Evolutionary conservation across 768 basidiomycete genomes (phyloP).

Genomic region (Phaffia tasmanica): DNA sequence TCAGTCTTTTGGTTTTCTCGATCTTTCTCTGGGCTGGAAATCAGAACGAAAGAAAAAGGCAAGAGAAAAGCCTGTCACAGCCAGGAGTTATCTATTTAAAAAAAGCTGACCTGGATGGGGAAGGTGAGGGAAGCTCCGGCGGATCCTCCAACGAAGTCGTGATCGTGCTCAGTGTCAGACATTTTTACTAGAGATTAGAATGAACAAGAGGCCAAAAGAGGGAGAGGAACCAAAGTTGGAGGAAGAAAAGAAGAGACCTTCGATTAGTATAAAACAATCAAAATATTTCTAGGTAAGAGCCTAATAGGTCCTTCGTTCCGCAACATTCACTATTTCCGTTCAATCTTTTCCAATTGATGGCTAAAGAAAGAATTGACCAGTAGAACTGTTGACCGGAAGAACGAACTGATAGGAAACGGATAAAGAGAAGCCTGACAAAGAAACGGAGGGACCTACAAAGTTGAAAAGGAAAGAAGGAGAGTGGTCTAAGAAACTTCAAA

Average conservation of each 20-base stretch:
- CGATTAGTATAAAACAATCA: no score
- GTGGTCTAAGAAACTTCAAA: no score
- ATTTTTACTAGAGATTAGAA: constrained; percentile 24
- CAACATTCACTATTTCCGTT: no score
- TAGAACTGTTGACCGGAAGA: no score
- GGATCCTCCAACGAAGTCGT: constrained; percentile 63
- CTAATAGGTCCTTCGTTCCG: no score
- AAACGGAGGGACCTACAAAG: no score
- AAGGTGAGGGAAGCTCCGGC: constrained; percentile 37
- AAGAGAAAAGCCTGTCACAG: not conserved
- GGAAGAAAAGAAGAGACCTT: not conserved
- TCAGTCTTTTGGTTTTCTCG: not conserved
- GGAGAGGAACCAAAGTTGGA: not conserved
- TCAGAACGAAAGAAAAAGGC: not conserved
- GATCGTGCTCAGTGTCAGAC: constrained; percentile 64
- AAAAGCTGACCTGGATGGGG: constrained; percentile 33
- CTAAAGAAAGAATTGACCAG: no score
- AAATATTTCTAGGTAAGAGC: no score
- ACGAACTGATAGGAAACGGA: no score
- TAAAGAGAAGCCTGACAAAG: no score
- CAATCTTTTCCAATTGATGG: no score
- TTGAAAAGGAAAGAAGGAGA: no score
- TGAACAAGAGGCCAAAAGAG: not conserved
- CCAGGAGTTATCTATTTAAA: not conserved
- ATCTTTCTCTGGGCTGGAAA: not conserved